Percentiles rank a stretch among this genome's conserved stretches.
phyloP scores from a whole-genome alignment of 1,284 basidiomycete species.

The Ganoderma lucidum region DNA sequence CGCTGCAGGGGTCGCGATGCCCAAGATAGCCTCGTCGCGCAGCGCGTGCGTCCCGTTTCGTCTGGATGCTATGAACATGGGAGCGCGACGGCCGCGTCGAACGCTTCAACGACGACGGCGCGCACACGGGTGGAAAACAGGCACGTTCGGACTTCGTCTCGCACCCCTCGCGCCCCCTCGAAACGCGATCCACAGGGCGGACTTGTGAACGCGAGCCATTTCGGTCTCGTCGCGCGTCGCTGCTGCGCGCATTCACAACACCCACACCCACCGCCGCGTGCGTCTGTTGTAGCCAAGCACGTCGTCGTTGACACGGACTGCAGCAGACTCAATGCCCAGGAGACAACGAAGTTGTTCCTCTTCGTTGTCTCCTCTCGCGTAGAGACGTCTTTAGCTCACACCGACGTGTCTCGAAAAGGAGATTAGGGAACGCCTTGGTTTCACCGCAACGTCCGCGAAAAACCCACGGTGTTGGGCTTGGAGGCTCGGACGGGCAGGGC shows the following conservation, averaged over 20 bases:
- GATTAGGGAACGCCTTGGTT: slow-evolving; percentile 19
- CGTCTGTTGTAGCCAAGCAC: slow-evolving; percentile 8
- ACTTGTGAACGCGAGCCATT: slow-evolving; percentile 21
- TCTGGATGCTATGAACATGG: slow-evolving; percentile 15
- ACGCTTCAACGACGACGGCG: slow-evolving; percentile 11
- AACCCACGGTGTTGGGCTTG: slow-evolving; percentile 24
- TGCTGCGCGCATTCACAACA: slow-evolving; percentile 2
- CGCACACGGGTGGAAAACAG: slow-evolving; percentile 16
- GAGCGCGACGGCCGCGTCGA: slow-evolving; percentile 14
- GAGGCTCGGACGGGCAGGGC: slow-evolving; percentile 15
- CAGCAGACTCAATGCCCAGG: slow-evolving; percentile 6
- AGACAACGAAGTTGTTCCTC: background rate
- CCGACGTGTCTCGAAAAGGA: background rate
- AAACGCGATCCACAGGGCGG: slow-evolving; percentile 17
- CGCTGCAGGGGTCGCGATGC: slow-evolving; percentile 26
- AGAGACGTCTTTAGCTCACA: background rate
- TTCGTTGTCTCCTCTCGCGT: background rate
- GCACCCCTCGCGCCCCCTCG: slow-evolving; percentile 16
- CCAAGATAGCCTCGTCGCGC: slow-evolving; percentile 17
- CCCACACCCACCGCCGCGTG: slow-evolving; percentile 28
- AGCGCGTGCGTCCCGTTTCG: slow-evolving; percentile 8
- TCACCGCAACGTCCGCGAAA: slow-evolving; percentile 29
- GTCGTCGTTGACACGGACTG: slow-evolving; percentile 3
- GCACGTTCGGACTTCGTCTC: background rate
- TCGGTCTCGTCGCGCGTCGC: slow-evolving; percentile 2